These are phyloP conservation scores for Scopulariopsis brevicaulis DNA, from an alignment of 2,329 filamentous ascomycete genomes.

Conservation along the genomic window DNA sequence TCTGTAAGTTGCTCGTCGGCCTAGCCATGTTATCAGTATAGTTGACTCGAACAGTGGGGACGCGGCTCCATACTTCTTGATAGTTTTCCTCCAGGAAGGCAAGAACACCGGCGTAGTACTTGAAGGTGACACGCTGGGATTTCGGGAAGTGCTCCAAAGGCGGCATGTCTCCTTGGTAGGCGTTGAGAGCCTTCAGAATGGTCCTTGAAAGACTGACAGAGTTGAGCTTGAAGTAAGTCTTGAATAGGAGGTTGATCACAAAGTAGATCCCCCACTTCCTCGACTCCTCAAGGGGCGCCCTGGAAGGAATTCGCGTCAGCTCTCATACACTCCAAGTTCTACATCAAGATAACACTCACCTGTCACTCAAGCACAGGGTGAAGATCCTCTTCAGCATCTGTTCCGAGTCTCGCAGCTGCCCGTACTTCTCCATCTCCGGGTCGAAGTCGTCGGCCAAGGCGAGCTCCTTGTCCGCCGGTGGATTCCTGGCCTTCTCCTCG, in stretches of 20 bases:
- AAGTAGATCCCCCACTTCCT: conserved; percentile 98
- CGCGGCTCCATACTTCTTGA: conserved; percentile 40
- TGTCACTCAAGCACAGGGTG: conserved; percentile 77
- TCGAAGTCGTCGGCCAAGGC: conserved; percentile 73
- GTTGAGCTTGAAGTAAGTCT: conserved; percentile 96
- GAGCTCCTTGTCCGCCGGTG: conserved; percentile 22
- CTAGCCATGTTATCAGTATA: conserved; percentile 23
- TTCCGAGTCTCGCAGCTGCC: conserved; percentile 83
- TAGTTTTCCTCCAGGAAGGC: conserved; percentile 94
- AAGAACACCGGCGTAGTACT: conserved; percentile 92
- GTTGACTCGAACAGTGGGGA: background rate
- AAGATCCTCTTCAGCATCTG: conserved; percentile 88
- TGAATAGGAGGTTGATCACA: conserved; percentile 89
- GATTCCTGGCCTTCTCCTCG: conserved; percentile 40
- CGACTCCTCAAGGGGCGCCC: conserved; percentile 74
- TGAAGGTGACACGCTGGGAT: conserved; percentile 88
- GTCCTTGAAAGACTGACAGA: conserved; percentile 83
- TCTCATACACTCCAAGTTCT: background rate
- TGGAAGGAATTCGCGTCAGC: conserved; percentile 20
- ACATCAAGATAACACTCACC: conserved; percentile 39
- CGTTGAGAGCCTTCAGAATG: conserved; percentile 72
- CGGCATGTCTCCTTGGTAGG: conserved; percentile 71
- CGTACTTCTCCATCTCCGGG: conserved; percentile 62
- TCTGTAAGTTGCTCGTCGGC: conserved; percentile 71
- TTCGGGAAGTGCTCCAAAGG: conserved; percentile 69